Evolutionary conservation across 1,284 basidiomycete species (phyloP), one percentile per base, ranked within the genome.

Genomic region (Leccinum pallidistipes): DNA sequence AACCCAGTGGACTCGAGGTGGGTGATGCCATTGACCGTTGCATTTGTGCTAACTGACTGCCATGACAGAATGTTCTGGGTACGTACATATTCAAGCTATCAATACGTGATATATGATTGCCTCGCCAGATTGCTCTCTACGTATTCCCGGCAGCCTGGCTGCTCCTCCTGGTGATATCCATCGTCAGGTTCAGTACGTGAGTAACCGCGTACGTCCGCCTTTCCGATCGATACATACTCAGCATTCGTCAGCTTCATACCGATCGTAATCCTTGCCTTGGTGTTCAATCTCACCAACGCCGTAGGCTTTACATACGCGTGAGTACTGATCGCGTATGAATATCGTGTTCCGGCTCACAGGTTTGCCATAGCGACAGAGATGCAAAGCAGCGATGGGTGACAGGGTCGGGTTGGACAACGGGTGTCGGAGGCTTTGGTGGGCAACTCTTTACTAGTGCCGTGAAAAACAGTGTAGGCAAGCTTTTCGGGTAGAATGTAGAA

Each of bases 281-380:
- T 96, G 40, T 96, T 97, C 83, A 96, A 96, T 75, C 72, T 95
- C 59, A 95, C 93, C 36, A 97, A 97, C 69, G 91, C 89, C 24
- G 81, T 97, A 61, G 95, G 95, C 8, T 97, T 96, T 79, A 96
- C 94, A 64, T 96, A 92, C 72, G 94, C 90, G 88, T 91, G 74
- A 70, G 88, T 80, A 40, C 56, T 31, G 49, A 60, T 69, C 64
- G 24, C 29, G 3, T 56, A 57, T 62, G 27, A 56, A 43, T 58
- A 12, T 51, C 59, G 57, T 24, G 61, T 40, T 62, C 60, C 50
- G 7, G 3, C 57, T 67, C 53, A 73, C 40, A 49, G 18, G 16
- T 16, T 43, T 40, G 43, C 7, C 36, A 49, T 61, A 95, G 94
- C 32, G 94, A 97, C 73, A 85, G 93, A 57, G 94, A 97, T 69